Percentiles rank a stretch among this genome's conserved stretches.
Conservation (phyloP, 805 yeast species). For the Wickerhamiella parazyma region DNA sequence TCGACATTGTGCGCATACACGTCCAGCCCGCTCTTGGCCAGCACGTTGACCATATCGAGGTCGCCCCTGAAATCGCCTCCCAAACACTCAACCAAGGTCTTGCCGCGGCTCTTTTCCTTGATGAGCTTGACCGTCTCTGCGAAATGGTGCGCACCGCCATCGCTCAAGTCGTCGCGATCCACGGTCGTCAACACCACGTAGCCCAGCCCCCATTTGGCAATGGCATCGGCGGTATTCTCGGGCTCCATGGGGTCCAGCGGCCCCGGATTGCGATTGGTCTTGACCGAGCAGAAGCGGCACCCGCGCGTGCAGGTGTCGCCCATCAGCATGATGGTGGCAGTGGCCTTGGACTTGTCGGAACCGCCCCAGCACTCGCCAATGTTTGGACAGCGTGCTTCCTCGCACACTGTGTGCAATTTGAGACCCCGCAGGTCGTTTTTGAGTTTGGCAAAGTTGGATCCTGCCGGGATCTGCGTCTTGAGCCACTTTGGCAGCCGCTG, state of each 20-base stretch:
- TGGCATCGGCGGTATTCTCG: constrained; percentile 94
- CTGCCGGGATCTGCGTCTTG: constrained; percentile 94
- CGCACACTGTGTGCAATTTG: constrained; percentile 89
- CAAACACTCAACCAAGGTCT: constrained; percentile 80
- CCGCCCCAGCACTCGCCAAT: constrained; percentile 99
- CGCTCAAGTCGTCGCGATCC: constrained; percentile 86
- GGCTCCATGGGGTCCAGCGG: constrained; percentile 94
- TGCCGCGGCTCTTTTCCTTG: constrained; percentile 72
- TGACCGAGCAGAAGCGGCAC: constrained; percentile 96
- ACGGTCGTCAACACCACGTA: constrained; percentile 95
- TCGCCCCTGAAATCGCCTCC: constrained; percentile 95
- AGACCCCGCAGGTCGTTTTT: constrained; percentile 80
- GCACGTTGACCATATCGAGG: constrained; percentile 56
- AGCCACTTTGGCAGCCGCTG: constrained; percentile 82
- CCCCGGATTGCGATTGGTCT: constrained; percentile 76
- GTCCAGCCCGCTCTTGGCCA: constrained; percentile 81
- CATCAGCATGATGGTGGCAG: constrained; percentile 93
- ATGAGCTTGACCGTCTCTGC: constrained; percentile 76
- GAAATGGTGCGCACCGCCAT: constrained; percentile 88
- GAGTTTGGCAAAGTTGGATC: constrained; percentile 63
- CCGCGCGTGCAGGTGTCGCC: constrained; percentile 99
- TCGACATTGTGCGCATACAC: constrained; percentile 96
- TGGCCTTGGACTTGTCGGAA: constrained; percentile 72
- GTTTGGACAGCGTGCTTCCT: constrained; percentile 98
- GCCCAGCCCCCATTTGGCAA: constrained; percentile 95